Conservation (phyloP, 108 stramenopile species). For the Pseudonitzschia delicatissima region DNA sequence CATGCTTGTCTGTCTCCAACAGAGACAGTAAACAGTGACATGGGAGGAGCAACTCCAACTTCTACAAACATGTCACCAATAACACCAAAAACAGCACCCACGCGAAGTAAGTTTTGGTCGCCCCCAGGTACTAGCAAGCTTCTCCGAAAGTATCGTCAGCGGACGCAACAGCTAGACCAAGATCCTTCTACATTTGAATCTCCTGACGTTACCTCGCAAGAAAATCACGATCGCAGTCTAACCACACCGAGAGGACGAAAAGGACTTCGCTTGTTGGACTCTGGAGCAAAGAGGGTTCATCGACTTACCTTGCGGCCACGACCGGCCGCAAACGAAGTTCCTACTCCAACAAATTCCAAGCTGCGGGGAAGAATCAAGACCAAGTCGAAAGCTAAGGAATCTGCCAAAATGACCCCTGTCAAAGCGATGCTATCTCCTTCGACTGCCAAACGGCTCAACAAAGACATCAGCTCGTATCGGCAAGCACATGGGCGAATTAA, state of each 20-base stretch:
- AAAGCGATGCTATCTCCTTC: not conserved
- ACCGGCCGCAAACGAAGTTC: not conserved
- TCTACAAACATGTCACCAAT: not conserved
- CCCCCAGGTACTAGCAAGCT: constrained; percentile 2
- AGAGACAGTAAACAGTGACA: not conserved
- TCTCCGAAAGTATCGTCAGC: constrained; percentile 2
- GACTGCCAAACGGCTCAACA: not conserved
- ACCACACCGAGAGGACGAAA: not conserved
- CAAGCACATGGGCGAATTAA: not conserved
- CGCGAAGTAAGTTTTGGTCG: not conserved
- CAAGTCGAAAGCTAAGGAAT: not conserved
- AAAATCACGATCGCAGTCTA: too few species aligned
- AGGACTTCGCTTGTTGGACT: not conserved
- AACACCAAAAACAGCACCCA: not conserved
- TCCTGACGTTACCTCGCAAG: too few species aligned
- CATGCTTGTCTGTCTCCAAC: not conserved
- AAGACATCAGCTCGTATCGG: not conserved
- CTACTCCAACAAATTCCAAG: not conserved
- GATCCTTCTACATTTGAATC: not conserved
- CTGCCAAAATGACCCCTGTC: too few species aligned
- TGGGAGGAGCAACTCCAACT: not conserved
- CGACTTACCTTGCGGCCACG: not conserved
- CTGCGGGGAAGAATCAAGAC: not conserved
- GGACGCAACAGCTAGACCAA: not conserved
- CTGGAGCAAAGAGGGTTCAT: not conserved